Percentiles rank a stretch among this genome's conserved stretches.
Evolutionary conservation across 768 basidiomycete species (phyloP).

Genomic region (Lanmaoa pseudosensibilis): DNA sequence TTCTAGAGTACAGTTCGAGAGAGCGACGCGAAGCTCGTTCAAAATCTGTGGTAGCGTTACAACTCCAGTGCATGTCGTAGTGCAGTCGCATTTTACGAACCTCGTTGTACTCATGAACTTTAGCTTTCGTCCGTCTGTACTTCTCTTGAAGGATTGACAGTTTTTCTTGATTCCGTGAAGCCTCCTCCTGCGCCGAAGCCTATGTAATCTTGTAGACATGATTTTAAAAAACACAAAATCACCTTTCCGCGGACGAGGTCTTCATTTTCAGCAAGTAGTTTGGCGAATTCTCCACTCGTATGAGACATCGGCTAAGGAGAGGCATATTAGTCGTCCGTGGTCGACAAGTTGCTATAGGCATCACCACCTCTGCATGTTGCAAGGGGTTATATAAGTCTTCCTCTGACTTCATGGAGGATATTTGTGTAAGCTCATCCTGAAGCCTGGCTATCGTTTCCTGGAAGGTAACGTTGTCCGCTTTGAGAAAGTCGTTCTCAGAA

Average conservation of each 20-base stretch:
- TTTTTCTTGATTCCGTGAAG: conserved; percentile 5
- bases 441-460: conserved; percentile 15
- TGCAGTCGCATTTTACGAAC: conserved; percentile 12
- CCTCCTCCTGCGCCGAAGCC: conserved; percentile 11
- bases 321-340: background rate
- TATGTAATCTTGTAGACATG: background rate
- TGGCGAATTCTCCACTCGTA: conserved; percentile 12
- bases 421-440: conserved; percentile 7
- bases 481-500: conserved; percentile 19
- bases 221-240: background rate
- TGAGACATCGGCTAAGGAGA: conserved; percentile 8
- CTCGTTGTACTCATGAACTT: conserved; percentile 15
- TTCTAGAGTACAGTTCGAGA: conserved; percentile 18
- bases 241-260: conserved; percentile 19
- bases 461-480: conserved; percentile 20
- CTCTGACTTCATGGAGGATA: conserved; percentile 22
- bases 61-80: background rate
- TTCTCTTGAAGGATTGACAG: conserved; percentile 18
- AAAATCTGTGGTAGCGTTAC: conserved; percentile 14
- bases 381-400: background rate
- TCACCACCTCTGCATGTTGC: conserved; percentile 11
- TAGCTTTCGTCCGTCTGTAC: conserved; percentile 21
- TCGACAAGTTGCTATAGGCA: background rate
- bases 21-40: conserved; percentile 19
- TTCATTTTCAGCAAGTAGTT: conserved; percentile 17